Evolutionary conservation across 768 basidiomycete species (phyloP).

Genomic region (Gautieria morchelliformis): DNA sequence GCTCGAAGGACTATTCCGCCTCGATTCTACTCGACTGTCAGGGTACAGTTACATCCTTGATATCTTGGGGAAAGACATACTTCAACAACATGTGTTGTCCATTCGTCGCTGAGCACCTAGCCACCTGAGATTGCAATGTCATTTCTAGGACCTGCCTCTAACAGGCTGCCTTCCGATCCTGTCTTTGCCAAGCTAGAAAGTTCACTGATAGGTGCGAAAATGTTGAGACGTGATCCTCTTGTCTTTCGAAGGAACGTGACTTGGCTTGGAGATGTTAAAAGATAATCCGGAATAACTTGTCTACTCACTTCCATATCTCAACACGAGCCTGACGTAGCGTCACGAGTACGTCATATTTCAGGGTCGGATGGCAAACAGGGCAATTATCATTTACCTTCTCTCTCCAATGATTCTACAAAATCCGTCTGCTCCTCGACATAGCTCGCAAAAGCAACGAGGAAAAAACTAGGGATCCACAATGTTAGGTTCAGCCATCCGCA

Average conservation of each 20-base stretch:
- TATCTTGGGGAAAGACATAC: conserved; percentile 27
- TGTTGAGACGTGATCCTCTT: conserved; percentile 68
- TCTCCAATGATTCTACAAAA: conserved; percentile 57
- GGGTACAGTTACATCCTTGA: background rate
- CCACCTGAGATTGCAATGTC: conserved; percentile 71
- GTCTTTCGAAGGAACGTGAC: conserved; percentile 77
- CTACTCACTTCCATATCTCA: conserved; percentile 88
- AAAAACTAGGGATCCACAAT: conserved; percentile 49
- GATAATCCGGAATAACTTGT: background rate
- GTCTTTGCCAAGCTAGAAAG: conserved; percentile 72
- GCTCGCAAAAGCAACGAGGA: conserved; percentile 87
- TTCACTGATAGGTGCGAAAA: conserved; percentile 90
- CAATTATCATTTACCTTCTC: conserved; percentile 44
- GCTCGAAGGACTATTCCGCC: conserved; percentile 91
- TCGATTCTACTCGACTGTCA: conserved; percentile 52
- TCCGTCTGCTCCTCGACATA: conserved; percentile 62
- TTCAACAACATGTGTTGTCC: conserved; percentile 88
- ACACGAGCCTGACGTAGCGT: conserved; percentile 45
- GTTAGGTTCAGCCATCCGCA: conserved; percentile 14
- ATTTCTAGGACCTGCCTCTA: conserved; percentile 62
- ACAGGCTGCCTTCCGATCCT: conserved; percentile 43
- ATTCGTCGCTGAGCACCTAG: conserved; percentile 88
- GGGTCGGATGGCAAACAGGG: background rate
- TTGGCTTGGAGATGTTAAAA: conserved; percentile 42
- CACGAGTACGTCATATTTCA: conserved; percentile 16